phyloP scores from a whole-genome alignment of 139 green algal genomes.

The Dunaliella primolecta region DNA sequence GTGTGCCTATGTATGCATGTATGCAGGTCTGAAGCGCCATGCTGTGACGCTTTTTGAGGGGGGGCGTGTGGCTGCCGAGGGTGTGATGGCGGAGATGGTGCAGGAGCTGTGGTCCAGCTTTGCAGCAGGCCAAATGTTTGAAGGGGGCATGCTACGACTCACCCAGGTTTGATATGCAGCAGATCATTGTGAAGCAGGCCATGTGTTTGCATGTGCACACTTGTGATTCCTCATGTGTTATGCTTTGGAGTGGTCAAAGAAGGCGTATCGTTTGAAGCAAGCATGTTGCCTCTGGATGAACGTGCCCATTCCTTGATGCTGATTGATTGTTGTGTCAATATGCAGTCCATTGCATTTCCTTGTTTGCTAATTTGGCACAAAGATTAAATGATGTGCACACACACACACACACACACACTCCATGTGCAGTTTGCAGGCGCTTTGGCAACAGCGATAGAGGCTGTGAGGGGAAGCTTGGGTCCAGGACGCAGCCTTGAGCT shows the following conservation, averaged over 20 bases:
- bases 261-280: too few relatives aligned
- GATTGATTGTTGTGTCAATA: not conserved
- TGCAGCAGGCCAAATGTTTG: conserved; percentile 53
- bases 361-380: not conserved
- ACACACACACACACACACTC: too few relatives aligned
- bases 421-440: conserved; percentile 31
- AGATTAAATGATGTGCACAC: too few relatives aligned
- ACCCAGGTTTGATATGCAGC: conserved; percentile 13
- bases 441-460: conserved; percentile 54
- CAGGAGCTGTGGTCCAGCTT: conserved; percentile 36
- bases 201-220: not conserved
- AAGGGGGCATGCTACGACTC: conserved; percentile 74
- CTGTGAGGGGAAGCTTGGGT: conserved; percentile 22
- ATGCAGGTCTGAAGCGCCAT: conserved; percentile 73
- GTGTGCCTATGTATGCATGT: not conserved
- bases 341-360: not conserved
- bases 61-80: conserved; percentile 71
- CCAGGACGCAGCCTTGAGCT: conserved; percentile 51
- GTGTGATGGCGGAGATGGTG: conserved; percentile 68
- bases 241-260: too few relatives aligned
- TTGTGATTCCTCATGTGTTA: not conserved
- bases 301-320: not conserved
- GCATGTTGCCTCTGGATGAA: not conserved
- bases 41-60: conserved; percentile 83
- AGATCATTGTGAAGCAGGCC: not conserved